Evolutionary conservation across 2,329 filamentous ascomycete genomes (phyloP).

Genomic region (Microcyclospora tardicrescens): DNA sequence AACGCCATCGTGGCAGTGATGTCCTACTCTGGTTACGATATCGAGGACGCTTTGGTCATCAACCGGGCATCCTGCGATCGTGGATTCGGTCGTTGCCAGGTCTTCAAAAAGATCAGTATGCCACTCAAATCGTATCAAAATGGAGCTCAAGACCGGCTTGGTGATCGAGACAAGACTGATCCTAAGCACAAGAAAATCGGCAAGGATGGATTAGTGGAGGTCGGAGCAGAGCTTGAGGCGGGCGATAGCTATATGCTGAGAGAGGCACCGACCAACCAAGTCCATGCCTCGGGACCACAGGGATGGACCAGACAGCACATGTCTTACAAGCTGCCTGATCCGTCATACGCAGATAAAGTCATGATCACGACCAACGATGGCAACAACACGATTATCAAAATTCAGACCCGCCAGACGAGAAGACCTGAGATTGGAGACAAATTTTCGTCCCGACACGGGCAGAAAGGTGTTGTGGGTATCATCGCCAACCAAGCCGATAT

Average conservation of each 20-base stretch:
- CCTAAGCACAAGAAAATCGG: constrained; percentile 57
- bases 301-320: constrained; percentile 29
- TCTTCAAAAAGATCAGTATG: constrained; percentile 88
- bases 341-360: constrained; percentile 92
- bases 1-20: constrained; percentile 97
- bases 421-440: constrained; percentile 94
- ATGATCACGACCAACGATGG: constrained; percentile 83
- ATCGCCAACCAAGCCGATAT: constrained; percentile 95
- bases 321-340: constrained; percentile 45
- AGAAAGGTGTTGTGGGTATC: constrained; percentile 94
- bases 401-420: constrained; percentile 90
- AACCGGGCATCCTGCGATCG: constrained; percentile 94
- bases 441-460: constrained; percentile 94
- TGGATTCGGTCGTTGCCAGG: constrained; percentile 91
- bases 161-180: constrained; percentile 40
- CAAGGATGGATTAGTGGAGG: constrained; percentile 74
- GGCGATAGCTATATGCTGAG: constrained; percentile 89
- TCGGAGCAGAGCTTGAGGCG: constrained; percentile 63
- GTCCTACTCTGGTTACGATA: constrained; percentile 99
- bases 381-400: constrained; percentile 78
- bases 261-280: constrained; percentile 67
- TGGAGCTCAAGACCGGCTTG: constrained; percentile 50
- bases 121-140: constrained; percentile 84
- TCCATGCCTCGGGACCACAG: constrained; percentile 29
- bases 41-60: constrained; percentile 90